These are phyloP conservation scores for Dryas integrifolia DNA, from an alignment of 331 rosid species.

Conservation along the genomic window DNA sequence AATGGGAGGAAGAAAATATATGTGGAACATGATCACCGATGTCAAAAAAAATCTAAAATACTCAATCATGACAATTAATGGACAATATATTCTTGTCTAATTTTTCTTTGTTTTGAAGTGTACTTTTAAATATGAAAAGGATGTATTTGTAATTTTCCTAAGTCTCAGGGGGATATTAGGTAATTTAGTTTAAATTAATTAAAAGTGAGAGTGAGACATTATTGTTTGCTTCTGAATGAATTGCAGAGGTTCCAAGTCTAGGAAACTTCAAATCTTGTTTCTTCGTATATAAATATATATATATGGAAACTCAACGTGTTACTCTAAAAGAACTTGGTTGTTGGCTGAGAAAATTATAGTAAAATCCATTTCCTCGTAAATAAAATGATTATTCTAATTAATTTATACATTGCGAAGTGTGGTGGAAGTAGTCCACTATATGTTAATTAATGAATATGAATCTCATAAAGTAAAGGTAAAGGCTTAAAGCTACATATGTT, in stretches of 20 bases:
- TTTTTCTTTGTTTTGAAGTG: not conserved
- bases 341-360: not conserved
- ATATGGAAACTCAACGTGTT: not conserved
- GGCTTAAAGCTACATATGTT: no score
- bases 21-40: no score
- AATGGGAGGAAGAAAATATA: no score
- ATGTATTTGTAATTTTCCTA: not conserved
- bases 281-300: not conserved
- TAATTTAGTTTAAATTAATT: not conserved
- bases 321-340: not conserved
- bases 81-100: not conserved
- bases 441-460: no score
- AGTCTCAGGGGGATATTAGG: not conserved
- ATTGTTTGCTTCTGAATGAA: not conserved
- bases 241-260: not conserved
- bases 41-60: no score
- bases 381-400: no score
- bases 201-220: not conserved
- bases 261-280: conserved; percentile 6
- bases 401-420: no score
- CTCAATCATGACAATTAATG: no score
- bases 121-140: not conserved
- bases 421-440: no score
- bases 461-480: not conserved
- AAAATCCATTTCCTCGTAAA: no score